Evolutionary conservation across 306 rosid species (phyloP).

Genomic region (Amphicarpaea edgeworthii): DNA sequence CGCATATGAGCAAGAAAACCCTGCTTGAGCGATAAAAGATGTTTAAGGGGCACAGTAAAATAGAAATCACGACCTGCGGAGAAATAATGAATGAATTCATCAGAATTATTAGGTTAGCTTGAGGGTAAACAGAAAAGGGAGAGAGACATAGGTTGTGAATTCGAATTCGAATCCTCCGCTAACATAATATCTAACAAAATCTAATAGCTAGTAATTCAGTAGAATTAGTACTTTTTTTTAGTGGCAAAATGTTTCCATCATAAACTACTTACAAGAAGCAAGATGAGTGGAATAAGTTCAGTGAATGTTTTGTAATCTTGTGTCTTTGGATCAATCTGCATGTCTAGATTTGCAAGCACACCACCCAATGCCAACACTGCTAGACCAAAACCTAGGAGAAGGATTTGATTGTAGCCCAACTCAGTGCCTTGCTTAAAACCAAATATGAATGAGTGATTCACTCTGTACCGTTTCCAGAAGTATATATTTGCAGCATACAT

Average conservation of each 20-base stretch:
- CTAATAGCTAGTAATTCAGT: too few species aligned
- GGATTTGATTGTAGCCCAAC: constrained; percentile 59
- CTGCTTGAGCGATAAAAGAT: constrained; percentile 67
- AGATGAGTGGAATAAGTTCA: constrained; percentile 69
- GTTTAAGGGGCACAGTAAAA: constrained; percentile 66
- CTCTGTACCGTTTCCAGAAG: constrained; percentile 67
- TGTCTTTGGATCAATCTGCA: constrained; percentile 70
- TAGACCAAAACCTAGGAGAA: constrained; percentile 57
- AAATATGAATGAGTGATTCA: constrained; percentile 77
- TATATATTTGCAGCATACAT: constrained; percentile 71
- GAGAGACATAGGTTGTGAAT: too few species aligned
- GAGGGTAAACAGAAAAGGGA: too few species aligned
- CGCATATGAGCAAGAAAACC: constrained; percentile 56
- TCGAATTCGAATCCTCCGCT: too few species aligned
- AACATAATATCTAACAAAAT: too few species aligned
- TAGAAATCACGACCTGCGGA: constrained; percentile 51
- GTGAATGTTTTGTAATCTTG: constrained; percentile 55
- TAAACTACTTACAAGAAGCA: constrained; percentile 62
- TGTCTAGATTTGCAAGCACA: constrained; percentile 75
- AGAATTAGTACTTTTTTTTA: not conserved
- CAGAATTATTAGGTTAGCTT: too few species aligned
- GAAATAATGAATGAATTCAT: constrained; percentile 3
- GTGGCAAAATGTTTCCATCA: not conserved
- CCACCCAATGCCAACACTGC: constrained; percentile 60
- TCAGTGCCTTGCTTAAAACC: constrained; percentile 79